Conservation (phyloP, 2,329 filamentous ascomycete species). For the Aciculosporium take region DNA sequence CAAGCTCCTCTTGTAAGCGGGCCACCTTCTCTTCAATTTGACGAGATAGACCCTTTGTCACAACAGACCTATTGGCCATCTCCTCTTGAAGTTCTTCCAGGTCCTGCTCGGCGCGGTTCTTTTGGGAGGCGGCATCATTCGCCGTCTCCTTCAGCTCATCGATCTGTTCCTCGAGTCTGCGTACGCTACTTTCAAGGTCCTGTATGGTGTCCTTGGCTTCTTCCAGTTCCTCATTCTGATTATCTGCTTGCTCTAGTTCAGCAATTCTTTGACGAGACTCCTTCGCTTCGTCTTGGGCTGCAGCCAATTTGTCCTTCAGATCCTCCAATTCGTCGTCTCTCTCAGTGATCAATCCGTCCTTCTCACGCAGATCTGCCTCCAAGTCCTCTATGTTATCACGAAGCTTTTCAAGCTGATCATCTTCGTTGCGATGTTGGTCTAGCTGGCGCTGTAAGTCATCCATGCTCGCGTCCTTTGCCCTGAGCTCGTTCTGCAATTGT, state of each 20-base stretch:
- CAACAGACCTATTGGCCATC: constrained; percentile 64
- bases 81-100: constrained; percentile 59
- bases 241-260: constrained; percentile 44
- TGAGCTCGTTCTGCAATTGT: constrained; percentile 39
- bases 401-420: constrained; percentile 49
- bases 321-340: constrained; percentile 62
- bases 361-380: constrained; percentile 61
- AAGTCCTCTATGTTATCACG: constrained; percentile 63
- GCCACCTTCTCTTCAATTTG: constrained; percentile 59
- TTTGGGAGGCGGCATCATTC: constrained; percentile 38
- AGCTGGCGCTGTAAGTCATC: constrained; percentile 47
- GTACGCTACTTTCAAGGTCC: constrained; percentile 41
- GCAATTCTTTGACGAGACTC: constrained; percentile 34
- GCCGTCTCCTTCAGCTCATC: constrained; percentile 41
- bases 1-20: constrained; percentile 53
- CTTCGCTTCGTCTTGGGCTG: constrained; percentile 44
- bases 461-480: constrained; percentile 45
- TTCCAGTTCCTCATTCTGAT: constrained; percentile 34
- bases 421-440: constrained; percentile 39
- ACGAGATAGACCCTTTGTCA: constrained; percentile 58
- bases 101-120: constrained; percentile 42
- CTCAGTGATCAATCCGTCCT: constrained; percentile 57
- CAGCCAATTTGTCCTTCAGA: constrained; percentile 40
- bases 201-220: constrained; percentile 45
- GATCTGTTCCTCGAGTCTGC: constrained; percentile 37